Percentiles rank a stretch among this genome's conserved stretches.
Conservation (phyloP, 352 stramenopile genomes). For the Globisporangium cystogenes region DNA sequence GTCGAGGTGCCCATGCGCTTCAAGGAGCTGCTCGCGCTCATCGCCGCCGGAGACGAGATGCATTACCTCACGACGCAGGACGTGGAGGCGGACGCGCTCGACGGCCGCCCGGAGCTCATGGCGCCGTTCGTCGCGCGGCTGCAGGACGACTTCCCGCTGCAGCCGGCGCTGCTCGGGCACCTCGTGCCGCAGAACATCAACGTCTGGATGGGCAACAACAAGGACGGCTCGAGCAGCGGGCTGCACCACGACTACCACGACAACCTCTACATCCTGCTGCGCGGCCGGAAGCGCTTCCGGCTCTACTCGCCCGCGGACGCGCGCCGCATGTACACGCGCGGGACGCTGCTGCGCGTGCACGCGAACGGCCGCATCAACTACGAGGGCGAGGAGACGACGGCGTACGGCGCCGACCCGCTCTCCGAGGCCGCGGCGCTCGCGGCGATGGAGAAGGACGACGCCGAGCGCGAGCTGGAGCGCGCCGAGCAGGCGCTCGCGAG, state of each 20-base stretch:
- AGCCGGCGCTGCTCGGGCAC: conserved; percentile 75
- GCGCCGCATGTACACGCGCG: conserved; percentile 90
- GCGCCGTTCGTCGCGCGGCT: conserved; percentile 77
- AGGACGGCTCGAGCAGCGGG: conserved; percentile 78
- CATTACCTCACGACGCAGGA: conserved; percentile 92
- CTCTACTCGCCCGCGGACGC: conserved; percentile 90
- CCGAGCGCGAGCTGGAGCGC: conserved; percentile 48
- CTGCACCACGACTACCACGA: conserved; percentile 99
- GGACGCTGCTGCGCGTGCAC: conserved; percentile 84
- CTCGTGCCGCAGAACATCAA: conserved; percentile 95
- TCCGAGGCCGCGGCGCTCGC: conserved; percentile 51
- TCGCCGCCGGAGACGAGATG: conserved; percentile 61
- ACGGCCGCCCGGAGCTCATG: conserved; percentile 77
- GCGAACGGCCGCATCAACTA: conserved; percentile 97
- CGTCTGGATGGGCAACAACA: conserved; percentile 94
- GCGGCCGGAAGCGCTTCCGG: conserved; percentile 93
- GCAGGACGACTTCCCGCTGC: conserved; percentile 76
- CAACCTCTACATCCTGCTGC: conserved; percentile 96
- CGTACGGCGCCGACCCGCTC: conserved; percentile 65
- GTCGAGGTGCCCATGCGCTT: conserved; percentile 85
- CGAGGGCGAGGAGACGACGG: conserved; percentile 73
- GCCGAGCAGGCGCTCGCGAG: conserved; percentile 47
- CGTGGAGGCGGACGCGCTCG: conserved; percentile 64
- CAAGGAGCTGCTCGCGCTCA: conserved; percentile 60
- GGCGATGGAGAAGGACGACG: conserved; percentile 52